Percentiles rank a stretch among this genome's conserved stretches.
These are phyloP conservation scores for Exophiala phaeomuriformis DNA, from an alignment of 2,329 filamentous ascomycete species.

Conservation along the genomic window DNA sequence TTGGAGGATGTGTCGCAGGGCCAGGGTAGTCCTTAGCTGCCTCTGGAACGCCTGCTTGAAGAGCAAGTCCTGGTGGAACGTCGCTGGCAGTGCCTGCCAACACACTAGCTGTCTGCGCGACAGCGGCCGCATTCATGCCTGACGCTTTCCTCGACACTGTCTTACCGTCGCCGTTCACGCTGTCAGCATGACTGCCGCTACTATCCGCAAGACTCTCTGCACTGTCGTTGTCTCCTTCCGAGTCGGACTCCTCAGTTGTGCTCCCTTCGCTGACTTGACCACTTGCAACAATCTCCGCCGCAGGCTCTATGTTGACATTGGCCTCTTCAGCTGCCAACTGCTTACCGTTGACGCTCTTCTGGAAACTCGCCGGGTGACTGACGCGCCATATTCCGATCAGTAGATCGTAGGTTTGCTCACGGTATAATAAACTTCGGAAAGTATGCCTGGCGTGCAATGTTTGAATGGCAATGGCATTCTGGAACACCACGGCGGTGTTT, in stretches of 20 bases:
- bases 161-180: conserved; percentile 46
- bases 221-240: conserved; percentile 43
- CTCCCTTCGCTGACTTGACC: conserved; percentile 58
- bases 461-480: conserved; percentile 94
- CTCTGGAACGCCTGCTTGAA: conserved; percentile 23
- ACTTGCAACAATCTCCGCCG: conserved; percentile 56
- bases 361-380: conserved; percentile 76
- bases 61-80: conserved; percentile 34
- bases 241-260: conserved; percentile 48
- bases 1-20: conserved; percentile 70
- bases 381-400: conserved; percentile 99
- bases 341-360: conserved; percentile 85
- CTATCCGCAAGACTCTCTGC: conserved; percentile 55
- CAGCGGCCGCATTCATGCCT: conserved; percentile 34
- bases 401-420: conserved; percentile 93
- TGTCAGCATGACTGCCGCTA: conserved; percentile 48
- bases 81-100: conserved; percentile 13
- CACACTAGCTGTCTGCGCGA: conserved; percentile 27
- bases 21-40: conserved; percentile 66
- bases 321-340: conserved; percentile 61
- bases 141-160: conserved; percentile 66
- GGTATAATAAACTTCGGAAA: conserved; percentile 88
- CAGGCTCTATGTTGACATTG: conserved; percentile 77
- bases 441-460: conserved; percentile 92
- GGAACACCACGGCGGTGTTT: conserved; percentile 89